A percentile compares a stretch with the other conserved stretches of the same genome.
These are phyloP conservation scores for Cynanchum wilfordii DNA, from an alignment of 257 asterid species.

Conservation along the genomic window DNA sequence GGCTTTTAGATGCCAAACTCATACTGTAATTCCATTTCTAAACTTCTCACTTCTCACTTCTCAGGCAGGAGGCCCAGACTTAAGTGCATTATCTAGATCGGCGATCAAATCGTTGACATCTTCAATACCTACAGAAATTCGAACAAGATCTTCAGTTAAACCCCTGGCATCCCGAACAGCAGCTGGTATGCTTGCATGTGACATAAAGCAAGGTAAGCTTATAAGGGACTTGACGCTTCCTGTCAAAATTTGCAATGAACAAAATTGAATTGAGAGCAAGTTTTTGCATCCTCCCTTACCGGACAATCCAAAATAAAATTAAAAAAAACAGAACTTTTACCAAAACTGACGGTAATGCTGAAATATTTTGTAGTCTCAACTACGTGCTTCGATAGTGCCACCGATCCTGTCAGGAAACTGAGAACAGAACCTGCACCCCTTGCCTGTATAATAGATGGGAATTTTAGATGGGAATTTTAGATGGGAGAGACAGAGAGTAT, in stretches of 20 bases:
- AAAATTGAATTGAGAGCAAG: neutral
- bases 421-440: slow-evolving; percentile 90
- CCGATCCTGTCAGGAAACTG: slow-evolving; percentile 75
- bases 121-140: slow-evolving; percentile 78
- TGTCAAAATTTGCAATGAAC: slow-evolving; percentile 17
- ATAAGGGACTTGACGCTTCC: slow-evolving; percentile 80
- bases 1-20: neutral
- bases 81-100: slow-evolving; percentile 64
- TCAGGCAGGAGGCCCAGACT: slow-evolving; percentile 56
- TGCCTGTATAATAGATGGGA: slow-evolving; percentile 43
- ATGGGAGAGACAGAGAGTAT: slow-evolving; percentile 1
- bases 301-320: neutral
- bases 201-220: slow-evolving; percentile 83
- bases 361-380: slow-evolving; percentile 73
- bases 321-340: slow-evolving; percentile 31
- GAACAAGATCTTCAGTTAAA: slow-evolving; percentile 67
- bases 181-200: slow-evolving; percentile 71
- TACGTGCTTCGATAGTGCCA: slow-evolving; percentile 78
- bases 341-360: slow-evolving; percentile 81
- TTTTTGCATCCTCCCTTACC: neutral
- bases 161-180: slow-evolving; percentile 67
- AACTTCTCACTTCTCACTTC: neutral
- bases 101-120: slow-evolving; percentile 73
- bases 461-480: neutral
- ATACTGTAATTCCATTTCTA: too few relatives aligned